phyloP scores from a whole-genome alignment of 1,284 basidiomycete genomes.

The Trichosporon ovoides region DNA sequence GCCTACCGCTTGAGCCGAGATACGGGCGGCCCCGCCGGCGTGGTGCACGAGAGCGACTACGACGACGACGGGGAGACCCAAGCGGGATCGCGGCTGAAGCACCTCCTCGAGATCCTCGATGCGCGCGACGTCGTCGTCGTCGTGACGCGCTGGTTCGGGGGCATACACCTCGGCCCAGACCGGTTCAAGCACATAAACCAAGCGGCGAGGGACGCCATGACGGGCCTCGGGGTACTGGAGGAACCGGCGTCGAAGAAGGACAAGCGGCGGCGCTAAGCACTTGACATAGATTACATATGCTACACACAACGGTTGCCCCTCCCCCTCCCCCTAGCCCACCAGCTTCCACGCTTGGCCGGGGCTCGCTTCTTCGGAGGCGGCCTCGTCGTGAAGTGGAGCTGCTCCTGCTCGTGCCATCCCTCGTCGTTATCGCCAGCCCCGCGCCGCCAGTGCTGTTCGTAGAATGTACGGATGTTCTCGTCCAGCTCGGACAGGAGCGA shows the following conservation, averaged over 20 bases:
- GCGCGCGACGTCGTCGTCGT: slow-evolving; percentile 67
- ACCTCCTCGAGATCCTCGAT: slow-evolving; percentile 77
- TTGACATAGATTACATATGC: slow-evolving; percentile 2
- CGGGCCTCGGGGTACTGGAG: slow-evolving; percentile 72
- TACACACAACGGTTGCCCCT: no score
- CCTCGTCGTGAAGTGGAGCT: slow-evolving; percentile 5
- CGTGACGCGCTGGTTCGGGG: slow-evolving; percentile 55
- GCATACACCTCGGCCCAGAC: slow-evolving; percentile 73
- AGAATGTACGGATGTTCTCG: slow-evolving; percentile 26
- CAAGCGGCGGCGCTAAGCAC: background rate
- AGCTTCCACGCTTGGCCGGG: slow-evolving; percentile 3
- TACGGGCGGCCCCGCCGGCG: slow-evolving; percentile 37
- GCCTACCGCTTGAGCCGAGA: slow-evolving; percentile 55
- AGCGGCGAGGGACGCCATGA: slow-evolving; percentile 76
- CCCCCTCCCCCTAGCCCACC: no score
- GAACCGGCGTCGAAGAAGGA: slow-evolving; percentile 16
- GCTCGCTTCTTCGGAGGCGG: no score
- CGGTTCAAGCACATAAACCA: slow-evolving; percentile 90
- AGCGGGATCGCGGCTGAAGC: slow-evolving; percentile 77
- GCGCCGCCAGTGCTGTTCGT: slow-evolving; percentile 36
- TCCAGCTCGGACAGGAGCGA: slow-evolving; percentile 25
- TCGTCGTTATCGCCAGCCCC: slow-evolving; percentile 22
- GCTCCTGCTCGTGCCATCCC: background rate
- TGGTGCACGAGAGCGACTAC: slow-evolving; percentile 57
- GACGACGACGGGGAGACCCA: slow-evolving; percentile 90